Base-by-base conservation (phyloP, 2,329 filamentous ascomycete genomes). In the Botrytis elliptica region DNA sequence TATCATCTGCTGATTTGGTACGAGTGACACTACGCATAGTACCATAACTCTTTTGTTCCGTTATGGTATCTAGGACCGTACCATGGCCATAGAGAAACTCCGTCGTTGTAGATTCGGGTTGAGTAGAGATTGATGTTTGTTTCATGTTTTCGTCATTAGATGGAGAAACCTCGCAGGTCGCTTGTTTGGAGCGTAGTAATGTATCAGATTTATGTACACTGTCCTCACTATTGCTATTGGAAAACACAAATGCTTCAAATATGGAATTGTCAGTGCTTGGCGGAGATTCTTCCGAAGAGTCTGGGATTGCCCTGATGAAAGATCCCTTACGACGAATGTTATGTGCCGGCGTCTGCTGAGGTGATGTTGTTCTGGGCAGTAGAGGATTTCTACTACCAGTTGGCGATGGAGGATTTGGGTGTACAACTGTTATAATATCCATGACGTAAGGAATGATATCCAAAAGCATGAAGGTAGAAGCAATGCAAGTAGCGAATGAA, bases 1-100 rank as follows among this genome's bases (percentile, higher is more conserved):
- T 77, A 52, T 78, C 75, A 68, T 80, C 78, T 2, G 75, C 75
- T 8, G 80, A 81, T 57, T 77, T 80, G 3, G 78, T 74, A 38
- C 75, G 77, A 46, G 73, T 55, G 75, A 76, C 44, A n/a, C 74
- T 78, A 20, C 81, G 79, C 25, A 84, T 78, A 2, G 83, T 84
- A 9, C 79, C 75, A 70, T 77, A 77, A 76, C 82, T 84, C 71
- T 81, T 82, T 76, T 84, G 81, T 77, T 85, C 83, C n/a, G 80
- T 78, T 75, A 85, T 85, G 22, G 83, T 83, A 33, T 81, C 79
- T 1, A 85, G 80, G 42, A 81, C 77, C 6, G 83, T 84, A 33
- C 83, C 83, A 72, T 80, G 78, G 33, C 83, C 83, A 74, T 85
- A 85, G 3, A 81, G 76, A 75, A 85, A 83, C 49, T 78, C 66